phyloP scores from a whole-genome alignment of 1,139 yeast species.

The Yamadazyma epiphylla region DNA sequence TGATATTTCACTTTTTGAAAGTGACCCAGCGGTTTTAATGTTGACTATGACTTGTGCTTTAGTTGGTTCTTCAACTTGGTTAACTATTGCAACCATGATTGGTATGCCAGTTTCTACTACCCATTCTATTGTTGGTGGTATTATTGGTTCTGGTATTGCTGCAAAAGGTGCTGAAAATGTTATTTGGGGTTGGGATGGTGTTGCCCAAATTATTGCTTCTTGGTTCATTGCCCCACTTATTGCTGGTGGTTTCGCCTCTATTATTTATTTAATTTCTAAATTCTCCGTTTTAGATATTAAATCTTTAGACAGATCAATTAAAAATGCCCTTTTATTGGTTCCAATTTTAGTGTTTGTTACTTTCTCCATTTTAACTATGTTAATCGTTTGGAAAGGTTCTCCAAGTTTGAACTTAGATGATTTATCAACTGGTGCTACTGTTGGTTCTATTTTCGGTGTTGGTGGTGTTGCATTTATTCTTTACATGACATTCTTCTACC shows the following conservation, averaged over 20 bases:
- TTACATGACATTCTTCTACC: constrained; percentile 55
- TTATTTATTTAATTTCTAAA: constrained; percentile 58
- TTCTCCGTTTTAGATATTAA: constrained; percentile 59
- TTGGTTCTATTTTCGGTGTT: constrained; percentile 58
- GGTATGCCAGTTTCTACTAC: constrained; percentile 82
- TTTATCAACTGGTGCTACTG: constrained; percentile 47
- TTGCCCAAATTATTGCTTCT: constrained; percentile 69
- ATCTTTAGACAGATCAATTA: constrained; percentile 35
- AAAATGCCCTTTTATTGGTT: constrained; percentile 54
- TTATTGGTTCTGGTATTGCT: constrained; percentile 74
- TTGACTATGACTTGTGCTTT: constrained; percentile 73
- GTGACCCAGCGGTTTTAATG: constrained; percentile 68
- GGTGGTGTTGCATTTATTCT: constrained; percentile 53
- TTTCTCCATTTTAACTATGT: constrained; percentile 60
- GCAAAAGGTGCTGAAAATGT: constrained; percentile 57
- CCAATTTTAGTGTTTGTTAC: constrained; percentile 62
- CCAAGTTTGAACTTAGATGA: constrained; percentile 57
- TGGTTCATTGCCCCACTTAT: constrained; percentile 80
- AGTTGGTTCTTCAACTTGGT: constrained; percentile 74
- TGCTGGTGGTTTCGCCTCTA: constrained; percentile 62
- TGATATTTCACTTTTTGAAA: constrained; percentile 44
- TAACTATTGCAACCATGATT: constrained; percentile 59
- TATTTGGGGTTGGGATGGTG: constrained; percentile 76
- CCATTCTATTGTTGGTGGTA: constrained; percentile 75
- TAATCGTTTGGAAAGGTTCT: constrained; percentile 69